Base-by-base conservation (phyloP, 306 rosid species). In the Quercus dentata region DNA sequence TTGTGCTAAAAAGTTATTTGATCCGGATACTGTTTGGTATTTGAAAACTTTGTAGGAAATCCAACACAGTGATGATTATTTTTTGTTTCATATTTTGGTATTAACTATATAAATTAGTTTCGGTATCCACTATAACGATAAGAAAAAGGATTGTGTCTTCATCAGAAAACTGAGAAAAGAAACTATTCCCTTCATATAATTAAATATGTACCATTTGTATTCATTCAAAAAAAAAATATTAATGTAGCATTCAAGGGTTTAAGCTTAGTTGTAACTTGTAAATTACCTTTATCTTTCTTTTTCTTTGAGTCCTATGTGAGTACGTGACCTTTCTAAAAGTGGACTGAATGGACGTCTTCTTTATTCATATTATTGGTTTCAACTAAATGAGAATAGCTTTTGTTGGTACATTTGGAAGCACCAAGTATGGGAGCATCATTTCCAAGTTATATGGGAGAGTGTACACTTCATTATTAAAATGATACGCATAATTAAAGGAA, bases 401-500 rank as follows among this genome's bases (percentile, higher is more conserved):
- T 89, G 92, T 83, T 69, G 52, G 83, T 84, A 81, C 56, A 82
- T 71, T 76, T 80, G 89, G 90, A 82, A 87, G 91, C 92, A 91
- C 70, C 30, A 67, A 81, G 75, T 67, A 86, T 83, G 90, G 79
- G 82, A 49, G 86, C 92, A 83, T 89, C 88, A 86, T 86, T 86
- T 85, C 89, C 88, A 83, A 91, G 89, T 78, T 82, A 65, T 33
- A 75, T 83, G 87, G 87, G 91, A 83, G 80, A 74, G 76, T 70
- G 86, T 62, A 84, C 77, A 80, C 74, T 69, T 80, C 81, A 63
- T 76, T 69, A 72, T 76, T 74, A 77, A 20, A 73, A 52, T 76
- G 78, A 56, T 54, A 13, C 51, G 20, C 57, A 75, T 75, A 78
- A 67, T 78, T 83, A 18, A 33, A 17, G 54, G 3, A 54, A 38